phyloP scores from a whole-genome alignment of 305 asterid species.

The Fraxinus platypoda region DNA sequence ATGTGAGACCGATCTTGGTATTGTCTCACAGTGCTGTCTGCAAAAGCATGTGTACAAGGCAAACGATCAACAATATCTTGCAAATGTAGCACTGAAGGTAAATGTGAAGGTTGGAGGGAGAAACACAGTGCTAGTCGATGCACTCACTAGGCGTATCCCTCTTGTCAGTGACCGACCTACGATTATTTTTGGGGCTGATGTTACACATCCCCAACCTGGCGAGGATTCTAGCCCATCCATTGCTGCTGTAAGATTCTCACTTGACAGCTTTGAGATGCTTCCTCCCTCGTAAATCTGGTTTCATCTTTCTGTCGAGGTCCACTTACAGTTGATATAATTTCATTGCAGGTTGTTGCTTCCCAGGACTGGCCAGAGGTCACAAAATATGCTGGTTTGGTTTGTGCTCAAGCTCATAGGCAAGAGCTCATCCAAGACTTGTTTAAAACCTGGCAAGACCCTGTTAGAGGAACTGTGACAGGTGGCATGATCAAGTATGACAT shows the following conservation, averaged over 20 bases:
- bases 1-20: slow-evolving; percentile 94
- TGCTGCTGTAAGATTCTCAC: slow-evolving; percentile 68
- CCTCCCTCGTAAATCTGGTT: neutral
- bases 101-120: slow-evolving; percentile 97
- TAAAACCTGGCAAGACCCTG: slow-evolving; percentile 91
- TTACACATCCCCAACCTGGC: slow-evolving; percentile 97
- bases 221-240: slow-evolving; percentile 98
- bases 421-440: slow-evolving; percentile 89
- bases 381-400: slow-evolving; percentile 86
- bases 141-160: slow-evolving; percentile 82
- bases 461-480: slow-evolving; percentile 69
- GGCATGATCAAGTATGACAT: slow-evolving; percentile 88
- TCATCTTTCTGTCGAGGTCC: neutral
- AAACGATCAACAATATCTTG: slow-evolving; percentile 92
- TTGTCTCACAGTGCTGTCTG: slow-evolving; percentile 93
- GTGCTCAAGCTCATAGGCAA: slow-evolving; percentile 95
- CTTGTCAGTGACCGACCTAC: slow-evolving; percentile 90
- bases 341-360: slow-evolving; percentile 87
- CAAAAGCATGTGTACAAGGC: slow-evolving; percentile 74
- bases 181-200: slow-evolving; percentile 96
- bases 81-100: slow-evolving; percentile 89
- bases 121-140: slow-evolving; percentile 87
- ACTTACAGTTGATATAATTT: slow-evolving; percentile 15
- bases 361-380: slow-evolving; percentile 99
- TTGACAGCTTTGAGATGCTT: neutral